Base-by-base conservation (phyloP, 2,329 filamentous ascomycete genomes). In the Trichoderma sp. region DNA sequence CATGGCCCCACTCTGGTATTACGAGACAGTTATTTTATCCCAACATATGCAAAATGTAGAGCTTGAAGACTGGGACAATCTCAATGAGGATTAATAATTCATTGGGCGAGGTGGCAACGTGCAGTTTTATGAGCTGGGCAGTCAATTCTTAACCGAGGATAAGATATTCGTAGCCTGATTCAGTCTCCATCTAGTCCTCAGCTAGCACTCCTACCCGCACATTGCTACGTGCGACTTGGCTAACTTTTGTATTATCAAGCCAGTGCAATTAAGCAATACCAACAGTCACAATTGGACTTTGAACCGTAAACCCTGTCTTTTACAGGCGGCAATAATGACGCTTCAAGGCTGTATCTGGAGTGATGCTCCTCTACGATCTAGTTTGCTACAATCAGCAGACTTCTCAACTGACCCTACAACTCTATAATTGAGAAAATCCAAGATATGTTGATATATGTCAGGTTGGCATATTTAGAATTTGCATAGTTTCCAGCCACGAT, bases 11-110 rank as follows among this genome's bases (percentile, higher is more conserved):
- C 3, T 43, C 6, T 9, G 15, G 9, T 8, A 43, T 9, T 3
- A 9, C 1, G 7, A n/a, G 39, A 4, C 7, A 4, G 7, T n/a
- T 0, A n/a, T 4, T 43, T 4, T n/a, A 43, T 43, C 6, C 3
- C 15, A 3, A 43, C 15, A n/a, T n/a, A 0, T 43, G 15, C 15
- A 43, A 7, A 43, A 43, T n/a, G 9, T 43, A 43, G 39, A 4
- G 9, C 39, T 43, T 43, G 39, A 43, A 43, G 39, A 34, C 36
- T 39, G 36, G 14, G 15, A n/a, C 18, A 43, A 43, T n/a, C 3
- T 9, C 2, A 3, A 43, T 18, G 36, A 39, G 15, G 18, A 43
- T 43, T 43, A 43, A 43, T 43, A 43, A 43, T 43, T 9, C 6
- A 43, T 43, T n/a, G 3, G 7, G 3, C 3, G 3, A 43, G 15